Evolutionary conservation across 352 stramenopile genomes (phyloP), one percentile per base, ranked within the genome.

Genomic region (Aphanomyces euteiches): DNA sequence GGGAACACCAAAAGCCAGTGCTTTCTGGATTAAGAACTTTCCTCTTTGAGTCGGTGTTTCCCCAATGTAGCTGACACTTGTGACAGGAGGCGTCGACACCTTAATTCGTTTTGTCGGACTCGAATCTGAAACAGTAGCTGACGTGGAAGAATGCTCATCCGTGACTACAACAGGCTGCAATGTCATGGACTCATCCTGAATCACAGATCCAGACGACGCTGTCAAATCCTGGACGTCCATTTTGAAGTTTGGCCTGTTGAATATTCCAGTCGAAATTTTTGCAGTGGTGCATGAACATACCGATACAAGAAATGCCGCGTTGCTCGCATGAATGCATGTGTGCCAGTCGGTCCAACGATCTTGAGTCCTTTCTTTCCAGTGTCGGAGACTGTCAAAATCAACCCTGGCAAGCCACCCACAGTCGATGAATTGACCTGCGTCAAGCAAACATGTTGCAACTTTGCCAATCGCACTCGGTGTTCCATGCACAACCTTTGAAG

Each of bases 401-500:
- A n/a, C 73, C 81, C 85, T 13, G 90, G 89, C 13, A 97, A 73
- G 1, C 90, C 90, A 21, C 90, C 88, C 1, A 96, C 60, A n/a
- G 83, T 90, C 56, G 93, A 79, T 8, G 87, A 69, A 10, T 77
- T 78, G 45, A 97, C 73, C 73, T 96, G 78, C 3, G 89, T 96
- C 34, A 96, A 77, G 68, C 96, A 96, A 5, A 96, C 79, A 53
- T 90, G 75, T 64, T 88, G 77, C 36, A 96, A 70, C 74, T 96
- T 96, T 5, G 77, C 82, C 13, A 97, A 74, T 15, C 89, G 85
- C 69, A 96, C 81, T 75, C 93, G 85, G 77, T 97, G 90, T 79
- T 97, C 90, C 87, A 96, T 96, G 76, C 87, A 96, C 74, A 96
- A 78, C 36, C 90, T 81, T 72, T 97, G 90, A 7, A 79, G 94